A percentile compares a stretch with the other conserved stretches of the same genome.
phyloP scores from a whole-genome alignment of 768 basidiomycete species.

The Lentinus tigrinus region DNA sequence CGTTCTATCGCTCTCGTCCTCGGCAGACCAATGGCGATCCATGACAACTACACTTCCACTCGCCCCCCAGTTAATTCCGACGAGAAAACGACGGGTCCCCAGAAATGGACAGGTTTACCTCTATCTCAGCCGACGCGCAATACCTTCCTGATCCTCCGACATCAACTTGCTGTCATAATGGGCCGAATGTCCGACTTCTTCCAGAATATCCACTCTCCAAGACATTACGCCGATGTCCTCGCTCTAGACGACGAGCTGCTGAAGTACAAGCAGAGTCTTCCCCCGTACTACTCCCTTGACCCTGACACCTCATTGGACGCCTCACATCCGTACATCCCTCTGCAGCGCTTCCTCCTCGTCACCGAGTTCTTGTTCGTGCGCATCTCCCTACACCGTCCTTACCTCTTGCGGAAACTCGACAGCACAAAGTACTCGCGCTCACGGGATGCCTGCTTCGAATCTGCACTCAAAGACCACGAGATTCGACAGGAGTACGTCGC shows the following conservation, averaged over 20 bases:
- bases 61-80: slow-evolving; percentile 72
- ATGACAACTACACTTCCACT: slow-evolving; percentile 87
- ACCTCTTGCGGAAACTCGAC: slow-evolving; percentile 74
- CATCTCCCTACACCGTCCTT: slow-evolving; percentile 84
- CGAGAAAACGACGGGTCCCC: slow-evolving; percentile 46
- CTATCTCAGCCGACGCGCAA: slow-evolving; percentile 74
- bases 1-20: slow-evolving; percentile 89
- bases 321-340: slow-evolving; percentile 60
- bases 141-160: slow-evolving; percentile 86
- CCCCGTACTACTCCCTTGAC: slow-evolving; percentile 73
- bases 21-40: slow-evolving; percentile 86
- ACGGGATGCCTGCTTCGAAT: slow-evolving; percentile 85
- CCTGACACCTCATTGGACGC: slow-evolving; percentile 80
- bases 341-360: slow-evolving; percentile 85
- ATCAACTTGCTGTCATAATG: slow-evolving; percentile 79
- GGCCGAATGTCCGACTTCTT: slow-evolving; percentile 92
- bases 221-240: slow-evolving; percentile 82
- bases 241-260: slow-evolving; percentile 81
- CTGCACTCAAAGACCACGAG: slow-evolving; percentile 83
- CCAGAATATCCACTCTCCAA: slow-evolving; percentile 76
- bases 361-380: slow-evolving; percentile 89
- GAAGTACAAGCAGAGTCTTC: slow-evolving; percentile 71
- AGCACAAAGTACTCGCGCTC: slow-evolving; percentile 83
- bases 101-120: slow-evolving; percentile 45
- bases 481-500: slow-evolving; percentile 71